phyloP scores from a whole-genome alignment of 768 basidiomycete species.

The Podaxis pistillaris region DNA sequence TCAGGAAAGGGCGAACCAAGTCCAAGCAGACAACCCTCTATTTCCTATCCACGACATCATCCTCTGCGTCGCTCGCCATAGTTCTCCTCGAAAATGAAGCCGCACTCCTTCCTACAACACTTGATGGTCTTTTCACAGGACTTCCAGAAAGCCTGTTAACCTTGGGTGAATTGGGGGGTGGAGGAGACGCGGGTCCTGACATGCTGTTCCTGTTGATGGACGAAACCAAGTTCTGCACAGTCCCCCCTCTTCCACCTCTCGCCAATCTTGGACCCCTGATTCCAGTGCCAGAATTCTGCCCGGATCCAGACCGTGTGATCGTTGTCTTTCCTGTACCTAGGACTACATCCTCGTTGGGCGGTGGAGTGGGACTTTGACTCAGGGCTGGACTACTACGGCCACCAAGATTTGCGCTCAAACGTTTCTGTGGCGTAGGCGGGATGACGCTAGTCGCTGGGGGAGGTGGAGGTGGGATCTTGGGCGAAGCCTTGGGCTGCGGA shows the following conservation, averaged over 20 bases:
- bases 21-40: slow-evolving; percentile 13
- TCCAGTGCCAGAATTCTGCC: slow-evolving; percentile 21
- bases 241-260: slow-evolving; percentile 51
- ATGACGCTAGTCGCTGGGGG: slow-evolving; percentile 44
- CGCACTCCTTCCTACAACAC: slow-evolving; percentile 44
- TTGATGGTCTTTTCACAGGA: slow-evolving; percentile 43
- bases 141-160: slow-evolving; percentile 49
- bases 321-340: slow-evolving; percentile 34
- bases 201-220: slow-evolving; percentile 53
- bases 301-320: slow-evolving; percentile 50
- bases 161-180: slow-evolving; percentile 30
- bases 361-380: slow-evolving; percentile 26
- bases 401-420: slow-evolving; percentile 35
- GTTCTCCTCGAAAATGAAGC: slow-evolving; percentile 67
- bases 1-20: not conserved
- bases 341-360: slow-evolving; percentile 30
- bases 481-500: slow-evolving; percentile 6
- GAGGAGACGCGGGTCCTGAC: slow-evolving; percentile 31
- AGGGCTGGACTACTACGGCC: slow-evolving; percentile 32
- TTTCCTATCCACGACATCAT: slow-evolving; percentile 54
- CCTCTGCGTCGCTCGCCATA: slow-evolving; percentile 84
- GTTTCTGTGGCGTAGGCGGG: slow-evolving; percentile 52
- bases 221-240: slow-evolving; percentile 55
- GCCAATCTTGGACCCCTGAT: slow-evolving; percentile 32
- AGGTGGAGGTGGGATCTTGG: slow-evolving; percentile 24